Percentiles rank a stretch among this genome's conserved stretches.
Conservation (phyloP, 108 stramenopile genomes). For the Pinguiococcus pyrenoidosus region DNA sequence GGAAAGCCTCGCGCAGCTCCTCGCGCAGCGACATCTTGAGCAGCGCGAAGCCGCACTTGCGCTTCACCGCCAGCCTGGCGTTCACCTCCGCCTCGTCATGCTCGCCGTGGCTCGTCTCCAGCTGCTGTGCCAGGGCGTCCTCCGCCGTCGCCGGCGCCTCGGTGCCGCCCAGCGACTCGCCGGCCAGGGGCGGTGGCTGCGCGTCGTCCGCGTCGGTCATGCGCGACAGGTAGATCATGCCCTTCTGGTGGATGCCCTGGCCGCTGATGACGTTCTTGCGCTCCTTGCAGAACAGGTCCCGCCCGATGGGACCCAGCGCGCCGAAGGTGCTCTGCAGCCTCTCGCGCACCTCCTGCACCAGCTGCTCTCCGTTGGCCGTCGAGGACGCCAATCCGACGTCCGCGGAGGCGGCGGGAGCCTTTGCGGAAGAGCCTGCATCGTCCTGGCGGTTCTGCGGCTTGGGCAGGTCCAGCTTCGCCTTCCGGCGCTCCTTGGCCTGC, state of each 20-base stretch:
- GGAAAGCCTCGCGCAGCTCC: constrained; percentile 15
- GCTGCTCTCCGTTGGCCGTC: background rate
- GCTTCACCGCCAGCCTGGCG: background rate
- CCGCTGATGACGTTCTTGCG: background rate
- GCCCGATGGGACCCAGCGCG: background rate
- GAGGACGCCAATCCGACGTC: background rate
- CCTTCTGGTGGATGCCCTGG: background rate
- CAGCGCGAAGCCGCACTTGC: constrained; percentile 17
- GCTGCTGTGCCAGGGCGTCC: background rate
- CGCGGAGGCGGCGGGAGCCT: background rate
- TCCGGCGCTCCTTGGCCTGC: constrained; percentile 9
- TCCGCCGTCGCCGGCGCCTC: background rate
- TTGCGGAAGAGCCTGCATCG: constrained; percentile 5
- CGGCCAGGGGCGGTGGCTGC: background rate
- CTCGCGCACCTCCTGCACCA: background rate
- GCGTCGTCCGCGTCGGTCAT: no score
- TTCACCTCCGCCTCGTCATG: background rate
- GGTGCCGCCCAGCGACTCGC: background rate
- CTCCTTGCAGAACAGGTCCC: background rate
- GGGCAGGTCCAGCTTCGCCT: constrained; percentile 8
- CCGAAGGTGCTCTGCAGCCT: background rate
- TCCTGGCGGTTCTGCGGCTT: constrained; percentile 12
- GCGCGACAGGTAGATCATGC: constrained; percentile 19
- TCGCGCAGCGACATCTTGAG: constrained; percentile 22
- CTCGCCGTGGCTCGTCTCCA: background rate